phyloP scores from a whole-genome alignment of 352 stramenopile species.

The Halophytophthora polymorphica region DNA sequence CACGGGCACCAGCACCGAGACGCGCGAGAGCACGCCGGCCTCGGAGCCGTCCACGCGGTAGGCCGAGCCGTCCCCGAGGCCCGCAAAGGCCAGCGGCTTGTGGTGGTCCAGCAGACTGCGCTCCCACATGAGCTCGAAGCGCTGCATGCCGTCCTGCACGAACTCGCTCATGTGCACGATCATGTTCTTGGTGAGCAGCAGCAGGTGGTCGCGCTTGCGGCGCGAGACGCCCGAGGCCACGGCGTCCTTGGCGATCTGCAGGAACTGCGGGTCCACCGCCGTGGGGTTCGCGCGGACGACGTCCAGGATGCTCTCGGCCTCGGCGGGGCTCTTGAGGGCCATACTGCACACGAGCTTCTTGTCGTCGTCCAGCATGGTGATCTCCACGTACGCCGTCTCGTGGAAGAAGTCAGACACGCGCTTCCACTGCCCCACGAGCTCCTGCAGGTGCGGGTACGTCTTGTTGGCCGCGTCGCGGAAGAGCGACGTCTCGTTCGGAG shows the following conservation, averaged over 20 bases:
- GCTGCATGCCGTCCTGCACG: slow-evolving; percentile 75
- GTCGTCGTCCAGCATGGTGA: slow-evolving; percentile 80
- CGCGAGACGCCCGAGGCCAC: slow-evolving; percentile 61
- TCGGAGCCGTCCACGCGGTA: slow-evolving; percentile 72
- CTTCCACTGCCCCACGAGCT: slow-evolving; percentile 85
- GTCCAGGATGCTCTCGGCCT: slow-evolving; percentile 71
- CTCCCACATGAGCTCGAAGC: slow-evolving; percentile 82
- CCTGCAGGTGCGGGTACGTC: slow-evolving; percentile 67
- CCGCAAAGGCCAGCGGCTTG: slow-evolving; percentile 70
- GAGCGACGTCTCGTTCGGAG: slow-evolving; percentile 60
- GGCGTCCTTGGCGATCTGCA: slow-evolving; percentile 64
- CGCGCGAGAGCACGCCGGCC: slow-evolving; percentile 48
- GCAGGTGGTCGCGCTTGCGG: slow-evolving; percentile 66
- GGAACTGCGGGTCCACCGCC: slow-evolving; percentile 54
- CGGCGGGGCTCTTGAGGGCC: slow-evolving; percentile 72
- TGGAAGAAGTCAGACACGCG: slow-evolving; percentile 84
- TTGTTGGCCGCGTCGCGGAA: slow-evolving; percentile 64
- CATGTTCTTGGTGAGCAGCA: slow-evolving; percentile 83
- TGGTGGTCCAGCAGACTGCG: slow-evolving; percentile 80
- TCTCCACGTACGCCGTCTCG: slow-evolving; percentile 79
- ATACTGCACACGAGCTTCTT: slow-evolving; percentile 84
- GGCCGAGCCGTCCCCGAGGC: slow-evolving; percentile 60
- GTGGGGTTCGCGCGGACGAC: slow-evolving; percentile 49
- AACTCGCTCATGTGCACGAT: slow-evolving; percentile 83
- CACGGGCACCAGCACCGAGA: slow-evolving; percentile 77